Conservation (phyloP, 371 early-diverging fungal species). For the Mucor sp. region DNA sequence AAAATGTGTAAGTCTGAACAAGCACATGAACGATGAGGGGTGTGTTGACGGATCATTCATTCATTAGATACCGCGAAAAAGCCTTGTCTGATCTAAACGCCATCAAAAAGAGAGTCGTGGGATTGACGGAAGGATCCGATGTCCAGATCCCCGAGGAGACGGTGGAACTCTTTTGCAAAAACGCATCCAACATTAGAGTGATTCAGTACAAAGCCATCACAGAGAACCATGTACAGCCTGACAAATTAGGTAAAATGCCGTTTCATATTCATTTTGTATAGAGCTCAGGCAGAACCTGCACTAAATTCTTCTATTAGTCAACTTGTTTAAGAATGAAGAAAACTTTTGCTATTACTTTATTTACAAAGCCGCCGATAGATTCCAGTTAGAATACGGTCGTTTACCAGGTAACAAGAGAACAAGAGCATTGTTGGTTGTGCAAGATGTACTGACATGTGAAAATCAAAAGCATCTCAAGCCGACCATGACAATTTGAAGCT, state of each 20-base stretch:
- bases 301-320: conserved; percentile 32
- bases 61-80: conserved; percentile 71
- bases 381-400: conserved; percentile 55
- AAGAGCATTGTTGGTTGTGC: too few relatives aligned
- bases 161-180: conserved; percentile 85
- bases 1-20: conserved; percentile 66
- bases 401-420: conserved; percentile 56
- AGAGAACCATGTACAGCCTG: conserved; percentile 56
- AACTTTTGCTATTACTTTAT: conserved; percentile 68
- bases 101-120: conserved; percentile 55
- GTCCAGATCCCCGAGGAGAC: conserved; percentile 65
- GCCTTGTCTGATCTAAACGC: conserved; percentile 71
- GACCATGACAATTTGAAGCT: conserved; percentile 42
- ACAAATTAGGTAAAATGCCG: conserved; percentile 48
- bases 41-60: conserved; percentile 34
- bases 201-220: conserved; percentile 64
- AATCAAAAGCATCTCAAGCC: conserved; percentile 27
- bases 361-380: conserved; percentile 76
- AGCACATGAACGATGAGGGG: background rate
- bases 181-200: conserved; percentile 69
- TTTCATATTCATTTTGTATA: background rate
- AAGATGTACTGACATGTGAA: background rate
- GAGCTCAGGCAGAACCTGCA: background rate
- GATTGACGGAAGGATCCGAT: conserved; percentile 51
- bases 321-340: conserved; percentile 58